Conservation (phyloP, 1,139 yeast genomes). For the Yamadazyma taylorii region DNA sequence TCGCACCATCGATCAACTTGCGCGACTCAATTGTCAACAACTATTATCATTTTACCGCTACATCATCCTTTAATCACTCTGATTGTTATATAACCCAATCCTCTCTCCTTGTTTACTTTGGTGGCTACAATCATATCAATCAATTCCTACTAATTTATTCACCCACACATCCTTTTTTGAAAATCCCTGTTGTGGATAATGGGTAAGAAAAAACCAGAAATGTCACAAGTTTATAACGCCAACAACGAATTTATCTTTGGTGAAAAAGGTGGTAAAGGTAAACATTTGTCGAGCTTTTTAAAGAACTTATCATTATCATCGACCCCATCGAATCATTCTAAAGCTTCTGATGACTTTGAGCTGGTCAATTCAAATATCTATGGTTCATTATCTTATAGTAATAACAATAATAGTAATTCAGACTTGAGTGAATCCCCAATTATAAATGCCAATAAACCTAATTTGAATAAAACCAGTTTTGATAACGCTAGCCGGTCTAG, state of each 20-base stretch:
- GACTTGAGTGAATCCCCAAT: background rate
- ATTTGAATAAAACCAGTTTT: conserved; percentile 5
- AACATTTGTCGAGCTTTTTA: conserved; percentile 58
- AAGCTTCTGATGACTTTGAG: conserved; percentile 20
- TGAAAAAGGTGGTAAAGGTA: conserved; percentile 68
- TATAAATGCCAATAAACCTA: conserved; percentile 10
- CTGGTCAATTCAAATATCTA: conserved; percentile 42
- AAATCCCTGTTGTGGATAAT: conserved; percentile 16
- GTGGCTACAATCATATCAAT: too few species aligned
- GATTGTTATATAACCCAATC: too few species aligned
- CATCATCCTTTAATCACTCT: too few species aligned
- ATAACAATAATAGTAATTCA: background rate
- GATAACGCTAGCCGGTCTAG: conserved; percentile 2
- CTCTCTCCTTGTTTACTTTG: conserved; percentile 3
- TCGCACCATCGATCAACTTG: too few species aligned
- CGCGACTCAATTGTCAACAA: too few species aligned
- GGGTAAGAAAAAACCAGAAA: conserved; percentile 53
- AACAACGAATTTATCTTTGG: conserved; percentile 65
- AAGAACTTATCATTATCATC: conserved; percentile 45
- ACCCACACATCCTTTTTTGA: too few species aligned
- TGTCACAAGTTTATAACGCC: conserved; percentile 57
- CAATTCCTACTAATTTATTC: too few species aligned
- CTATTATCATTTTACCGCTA: too few species aligned
- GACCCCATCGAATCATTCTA: conserved; percentile 8
- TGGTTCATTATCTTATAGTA: conserved; percentile 35